Evolutionary conservation across 2,329 filamentous ascomycete species (phyloP).

Genomic region (Aspergillus udagawae): DNA sequence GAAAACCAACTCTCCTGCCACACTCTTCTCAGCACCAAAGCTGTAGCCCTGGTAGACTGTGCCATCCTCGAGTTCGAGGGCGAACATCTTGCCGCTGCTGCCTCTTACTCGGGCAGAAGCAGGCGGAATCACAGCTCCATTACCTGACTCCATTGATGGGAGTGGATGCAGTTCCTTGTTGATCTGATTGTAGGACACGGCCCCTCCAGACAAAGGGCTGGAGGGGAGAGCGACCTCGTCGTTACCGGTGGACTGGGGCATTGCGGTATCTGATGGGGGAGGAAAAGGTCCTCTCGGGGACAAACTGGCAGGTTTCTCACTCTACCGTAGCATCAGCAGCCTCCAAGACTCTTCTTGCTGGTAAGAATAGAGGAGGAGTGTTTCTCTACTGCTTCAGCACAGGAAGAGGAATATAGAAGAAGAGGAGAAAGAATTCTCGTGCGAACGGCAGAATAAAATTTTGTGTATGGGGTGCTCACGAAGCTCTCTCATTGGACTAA

Average conservation of each 20-base stretch:
- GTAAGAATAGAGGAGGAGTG: conserved; percentile 5
- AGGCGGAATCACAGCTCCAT: conserved; percentile 46
- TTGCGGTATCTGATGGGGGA: conserved; percentile 20
- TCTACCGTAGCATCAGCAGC: conserved; percentile 39
- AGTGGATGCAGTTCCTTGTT: conserved; percentile 29
- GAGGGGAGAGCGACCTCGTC: conserved; percentile 32
- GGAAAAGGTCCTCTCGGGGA: conserved; percentile 37
- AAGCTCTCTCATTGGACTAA: conserved; percentile 21
- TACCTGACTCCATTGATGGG: conserved; percentile 27
- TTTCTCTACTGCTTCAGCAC: conserved; percentile 27
- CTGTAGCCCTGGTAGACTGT: conserved; percentile 88
- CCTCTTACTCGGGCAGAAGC: conserved; percentile 58
- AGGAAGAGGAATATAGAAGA: conserved; percentile 20
- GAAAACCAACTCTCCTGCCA: conserved; percentile 96
- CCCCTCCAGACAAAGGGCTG: conserved; percentile 39
- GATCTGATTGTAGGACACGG: conserved; percentile 34
- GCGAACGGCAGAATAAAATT: conserved; percentile 21
- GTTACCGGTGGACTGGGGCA: conserved; percentile 29
- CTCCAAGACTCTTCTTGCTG: conserved; percentile 23
- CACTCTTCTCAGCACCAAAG: conserved; percentile 92
- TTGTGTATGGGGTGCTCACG: conserved; percentile 18
- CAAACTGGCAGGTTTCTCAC: conserved; percentile 26
- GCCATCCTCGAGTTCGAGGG: conserved; percentile 90
- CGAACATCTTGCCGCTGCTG: conserved; percentile 60
- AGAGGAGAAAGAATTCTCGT: conserved; percentile 14